Evolutionary conservation across 2,329 filamentous ascomycete genomes (phyloP), one percentile per base, ranked within the genome.

Genomic region (Rhynchosporium graminicola): DNA sequence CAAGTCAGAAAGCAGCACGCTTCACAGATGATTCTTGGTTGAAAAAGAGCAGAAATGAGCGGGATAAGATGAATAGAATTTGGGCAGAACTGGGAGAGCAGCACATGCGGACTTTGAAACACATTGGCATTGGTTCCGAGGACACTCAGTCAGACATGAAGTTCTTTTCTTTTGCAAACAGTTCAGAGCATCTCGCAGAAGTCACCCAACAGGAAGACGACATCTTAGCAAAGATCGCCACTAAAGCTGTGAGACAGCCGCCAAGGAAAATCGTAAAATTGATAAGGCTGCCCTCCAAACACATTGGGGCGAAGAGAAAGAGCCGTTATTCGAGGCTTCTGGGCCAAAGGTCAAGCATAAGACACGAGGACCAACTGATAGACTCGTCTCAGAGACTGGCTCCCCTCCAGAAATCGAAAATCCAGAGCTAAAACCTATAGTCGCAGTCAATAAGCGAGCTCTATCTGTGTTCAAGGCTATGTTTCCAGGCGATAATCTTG

Each of bases 131-230:
- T 2, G 29, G 9, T 13, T 20, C 36, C 13, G n/a, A 40, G 7
- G 51, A 54, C 26, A 33, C 46, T 10, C 7, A 48, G n/a, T 40
- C 10, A 4, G 61, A 63, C 26, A 40, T 63, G 57, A 43, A 42
- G 12, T 4, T 15, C 4, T 42, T 61, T 9, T 57, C 52, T 5
- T 31, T 33, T 1, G 51, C 46, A 15, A 6, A 4, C 13, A 38
- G 38, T 42, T 12, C n/a, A 8, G 40, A 50, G 12, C 20, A 61
- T 48, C 12, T 61, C 5, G 9, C 26, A n/a, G 45, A 45, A 29
- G 12, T 59, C 15, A n/a, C 48, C 33, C 13, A 31, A 6, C 48
- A 31, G 40, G 56, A 9, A 47, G 48, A 47, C 3, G 48, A 47
- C 3, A 55, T 55, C 31, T 33, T 50, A 0, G 56, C 47, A 3